Evolutionary conservation across 768 basidiomycete genomes (phyloP).

Genomic region (Rhizopogon vulgaris): DNA sequence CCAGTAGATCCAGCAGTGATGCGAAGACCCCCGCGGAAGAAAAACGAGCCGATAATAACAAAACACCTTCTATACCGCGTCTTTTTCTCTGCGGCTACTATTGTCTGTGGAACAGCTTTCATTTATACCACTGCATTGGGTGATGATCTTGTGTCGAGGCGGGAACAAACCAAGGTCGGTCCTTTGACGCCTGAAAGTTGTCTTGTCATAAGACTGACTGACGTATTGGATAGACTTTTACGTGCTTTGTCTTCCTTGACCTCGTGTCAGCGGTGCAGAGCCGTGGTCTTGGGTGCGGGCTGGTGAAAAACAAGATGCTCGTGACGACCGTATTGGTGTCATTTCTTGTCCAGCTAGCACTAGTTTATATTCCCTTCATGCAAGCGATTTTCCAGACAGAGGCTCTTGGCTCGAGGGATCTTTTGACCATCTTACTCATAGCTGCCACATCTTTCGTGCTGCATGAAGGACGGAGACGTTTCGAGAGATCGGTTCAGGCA

Average conservation of each 20-base stretch:
- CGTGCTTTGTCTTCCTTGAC: conserved; percentile 95
- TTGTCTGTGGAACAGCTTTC: conserved; percentile 83
- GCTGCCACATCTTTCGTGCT: conserved; percentile 57
- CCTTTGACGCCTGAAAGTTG: background rate
- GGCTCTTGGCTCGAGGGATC: conserved; percentile 60
- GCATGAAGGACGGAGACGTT: conserved; percentile 76
- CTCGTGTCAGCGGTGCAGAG: conserved; percentile 93
- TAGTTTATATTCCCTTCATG: conserved; percentile 89
- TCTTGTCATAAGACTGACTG: background rate
- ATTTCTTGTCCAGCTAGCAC: conserved; percentile 72
- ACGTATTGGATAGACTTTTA: conserved; percentile 71
- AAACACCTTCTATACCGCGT: conserved; percentile 69
- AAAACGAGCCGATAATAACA: conserved; percentile 86
- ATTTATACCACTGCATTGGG: conserved; percentile 79
- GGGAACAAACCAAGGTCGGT: conserved; percentile 95
- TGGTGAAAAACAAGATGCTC: conserved; percentile 86
- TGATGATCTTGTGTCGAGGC: conserved; percentile 75
- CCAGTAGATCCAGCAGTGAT: conserved; percentile 92
- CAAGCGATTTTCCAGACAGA: conserved; percentile 94
- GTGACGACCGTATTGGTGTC: conserved; percentile 84
- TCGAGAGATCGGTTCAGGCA: conserved; percentile 60
- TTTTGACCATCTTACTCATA: conserved; percentile 63
- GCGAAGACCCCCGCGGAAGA: conserved; percentile 87
- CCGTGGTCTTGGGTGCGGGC: conserved; percentile 80
- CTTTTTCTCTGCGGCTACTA: conserved; percentile 88